Evolutionary conservation across 2,329 filamentous ascomycete genomes (phyloP), one percentile per base, ranked within the genome.

Genomic region (Alternaria angustiovoidea): DNA sequence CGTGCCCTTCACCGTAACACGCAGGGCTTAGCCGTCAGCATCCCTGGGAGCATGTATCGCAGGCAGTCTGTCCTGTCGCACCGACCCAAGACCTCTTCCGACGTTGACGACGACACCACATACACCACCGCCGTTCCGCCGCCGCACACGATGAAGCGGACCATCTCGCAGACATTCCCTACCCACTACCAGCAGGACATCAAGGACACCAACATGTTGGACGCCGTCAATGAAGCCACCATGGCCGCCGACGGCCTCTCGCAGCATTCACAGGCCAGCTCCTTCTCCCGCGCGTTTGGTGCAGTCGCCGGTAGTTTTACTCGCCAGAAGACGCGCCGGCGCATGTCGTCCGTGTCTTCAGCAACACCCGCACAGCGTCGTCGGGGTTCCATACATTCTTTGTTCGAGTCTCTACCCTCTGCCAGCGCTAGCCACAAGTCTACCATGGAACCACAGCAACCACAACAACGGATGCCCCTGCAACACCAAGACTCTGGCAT

Each of bases 51-150:
- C 46, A 77, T 76, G 72, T 69, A 78, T 72, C 76, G 73, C 68
- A 72, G 70, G 54, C 63, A 71, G 47, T 77, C 75, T 26, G 69
- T 74, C 61, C 73, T 78, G 66, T 68, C 75, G 54, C 76, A 76
- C 66, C 74, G 77, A 42, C 77, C 77, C 46, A 78, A 78, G 67
- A 78, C 77, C 20, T 77, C 75, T 49, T 82, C 85, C 68, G 78
- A 82, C 69, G 78, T 78, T 65, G 75, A 80, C 75, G 71, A 78
- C 56, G 32, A 61, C 54, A 67, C 36, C 55, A 59, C 66, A 42
- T 59, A 42, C 20, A 20, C 39, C 9, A 24, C 70, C 51, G 54
- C 68, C 49, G 60, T 67, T 43, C 43, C 60, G 47, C 51, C 47
- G 28, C 58, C 66, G 57, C 59, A 68, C 57, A 67, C 66, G 57